Evolutionary conservation across 2,329 filamentous ascomycete genomes (phyloP).

Genomic region (Drechslera avenae): DNA sequence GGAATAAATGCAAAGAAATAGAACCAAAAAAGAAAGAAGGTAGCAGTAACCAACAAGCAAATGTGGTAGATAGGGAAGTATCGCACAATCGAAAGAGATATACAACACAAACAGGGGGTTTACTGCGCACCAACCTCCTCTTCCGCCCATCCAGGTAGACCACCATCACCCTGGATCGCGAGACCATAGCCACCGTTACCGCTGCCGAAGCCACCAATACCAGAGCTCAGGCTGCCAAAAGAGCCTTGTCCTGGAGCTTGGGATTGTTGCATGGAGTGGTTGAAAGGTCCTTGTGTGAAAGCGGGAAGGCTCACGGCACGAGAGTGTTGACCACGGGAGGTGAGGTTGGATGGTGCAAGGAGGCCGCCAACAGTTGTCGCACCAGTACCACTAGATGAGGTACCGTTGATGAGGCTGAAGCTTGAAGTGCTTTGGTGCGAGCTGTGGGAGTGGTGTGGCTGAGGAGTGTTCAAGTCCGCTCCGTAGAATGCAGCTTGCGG

Average conservation of each 20-base stretch:
- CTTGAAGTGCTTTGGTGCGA: constrained; percentile 60
- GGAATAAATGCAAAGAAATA: constrained; percentile 12
- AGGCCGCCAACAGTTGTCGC: constrained; percentile 77
- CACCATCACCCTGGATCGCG: constrained; percentile 63
- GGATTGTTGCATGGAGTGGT: constrained; percentile 47
- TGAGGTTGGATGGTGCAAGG: constrained; percentile 71
- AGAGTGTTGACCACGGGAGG: constrained; percentile 66
- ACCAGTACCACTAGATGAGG: constrained; percentile 52
- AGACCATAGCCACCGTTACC: constrained; percentile 62
- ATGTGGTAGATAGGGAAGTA: constrained; percentile 25
- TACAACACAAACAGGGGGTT: constrained; percentile 9
- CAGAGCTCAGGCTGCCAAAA: constrained; percentile 64
- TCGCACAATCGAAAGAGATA: constrained; percentile 41
- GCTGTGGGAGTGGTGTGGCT: constrained; percentile 64
- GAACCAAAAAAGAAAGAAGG: constrained; percentile 6
- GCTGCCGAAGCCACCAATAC: constrained; percentile 61
- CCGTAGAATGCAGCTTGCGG: constrained; percentile 85
- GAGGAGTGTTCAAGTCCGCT: constrained; percentile 64
- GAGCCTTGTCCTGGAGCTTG: constrained; percentile 52
- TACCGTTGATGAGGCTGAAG: constrained; percentile 56
- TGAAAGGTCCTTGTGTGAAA: constrained; percentile 65
- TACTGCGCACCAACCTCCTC: constrained; percentile 65
- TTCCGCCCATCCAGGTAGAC: constrained; percentile 67
- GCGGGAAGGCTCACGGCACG: constrained; percentile 88
- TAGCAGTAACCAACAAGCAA: constrained; percentile 34